Evolutionary conservation across 305 asterid species (phyloP).

Genomic region (Euphrasia arctica): DNA sequence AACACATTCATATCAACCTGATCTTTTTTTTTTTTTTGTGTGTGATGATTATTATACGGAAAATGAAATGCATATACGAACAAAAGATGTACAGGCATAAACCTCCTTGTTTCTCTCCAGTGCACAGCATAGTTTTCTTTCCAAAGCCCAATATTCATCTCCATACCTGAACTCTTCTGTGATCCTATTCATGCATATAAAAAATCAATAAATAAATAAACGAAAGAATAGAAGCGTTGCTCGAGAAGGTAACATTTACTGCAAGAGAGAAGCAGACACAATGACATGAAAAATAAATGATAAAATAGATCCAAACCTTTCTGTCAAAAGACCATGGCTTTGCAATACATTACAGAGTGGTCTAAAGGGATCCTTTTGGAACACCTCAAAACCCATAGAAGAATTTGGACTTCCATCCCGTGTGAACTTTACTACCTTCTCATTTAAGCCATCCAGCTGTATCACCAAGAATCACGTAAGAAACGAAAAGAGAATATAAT

Average conservation of each 20-base stretch:
- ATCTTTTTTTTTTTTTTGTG: background rate
- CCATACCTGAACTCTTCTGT: conserved; percentile 66
- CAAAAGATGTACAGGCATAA: conserved; percentile 15
- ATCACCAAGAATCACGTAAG: conserved; percentile 27
- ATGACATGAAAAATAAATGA: conserved; percentile 15
- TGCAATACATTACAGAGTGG: conserved; percentile 63
- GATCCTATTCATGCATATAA: conserved; percentile 42
- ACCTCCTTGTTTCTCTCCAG: conserved; percentile 57
- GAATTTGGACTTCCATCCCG: conserved; percentile 28
- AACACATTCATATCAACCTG: conserved; percentile 1
- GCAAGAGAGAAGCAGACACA: conserved; percentile 17
- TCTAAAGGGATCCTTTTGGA: conserved; percentile 53
- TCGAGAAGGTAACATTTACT: conserved; percentile 17
- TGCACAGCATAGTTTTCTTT: conserved; percentile 77
- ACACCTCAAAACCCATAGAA: conserved; percentile 35
- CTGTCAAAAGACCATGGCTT: conserved; percentile 59
- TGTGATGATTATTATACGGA: background rate
- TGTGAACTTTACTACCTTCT: conserved; percentile 52
- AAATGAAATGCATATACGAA: conserved; percentile 14
- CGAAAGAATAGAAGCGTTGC: conserved; percentile 6
- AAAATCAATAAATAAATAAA: conserved; percentile 6
- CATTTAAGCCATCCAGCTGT: conserved; percentile 89
- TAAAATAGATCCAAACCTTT: conserved; percentile 44
- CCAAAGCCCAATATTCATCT: conserved; percentile 86
- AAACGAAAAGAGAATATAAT: conserved; percentile 13